phyloP scores from a whole-genome alignment of 2,329 filamentous ascomycete genomes.

The Colletotrichum tanaceti region DNA sequence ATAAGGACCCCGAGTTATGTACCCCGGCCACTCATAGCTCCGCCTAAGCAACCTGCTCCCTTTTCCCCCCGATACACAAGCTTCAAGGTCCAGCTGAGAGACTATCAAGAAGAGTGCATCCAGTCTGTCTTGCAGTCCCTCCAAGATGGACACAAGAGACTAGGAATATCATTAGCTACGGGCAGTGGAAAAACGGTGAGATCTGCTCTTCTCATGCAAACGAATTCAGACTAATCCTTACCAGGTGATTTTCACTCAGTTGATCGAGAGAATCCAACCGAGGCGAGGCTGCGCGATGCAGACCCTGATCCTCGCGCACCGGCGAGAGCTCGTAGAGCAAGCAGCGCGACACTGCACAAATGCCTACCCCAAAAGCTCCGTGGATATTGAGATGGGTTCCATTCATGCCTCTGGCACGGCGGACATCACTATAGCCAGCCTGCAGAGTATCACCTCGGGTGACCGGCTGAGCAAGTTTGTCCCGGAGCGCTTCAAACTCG shows the following conservation, averaged over 20 bases:
- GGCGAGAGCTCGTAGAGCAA: slow-evolving; percentile 93
- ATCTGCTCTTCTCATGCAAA: slow-evolving; percentile 30
- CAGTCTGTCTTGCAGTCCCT: slow-evolving; percentile 80
- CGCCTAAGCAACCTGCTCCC: not conserved
- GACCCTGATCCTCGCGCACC: slow-evolving; percentile 91
- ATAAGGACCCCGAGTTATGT: not conserved
- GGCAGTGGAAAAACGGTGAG: slow-evolving; percentile 86
- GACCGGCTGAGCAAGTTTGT: slow-evolving; percentile 86
- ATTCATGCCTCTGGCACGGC: slow-evolving; percentile 80
- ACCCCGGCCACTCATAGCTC: not conserved
- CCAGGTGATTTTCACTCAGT: slow-evolving; percentile 93
- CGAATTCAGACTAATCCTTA: not conserved
- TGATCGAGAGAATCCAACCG: slow-evolving; percentile 81
- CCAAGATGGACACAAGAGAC: slow-evolving; percentile 76
- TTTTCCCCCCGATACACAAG: slow-evolving; percentile 15
- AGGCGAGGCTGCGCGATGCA: slow-evolving; percentile 70
- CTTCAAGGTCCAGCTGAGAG: slow-evolving; percentile 70
- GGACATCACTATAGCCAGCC: slow-evolving; percentile 93
- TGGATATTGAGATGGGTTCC: slow-evolving; percentile 93
- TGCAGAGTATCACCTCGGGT: slow-evolving; percentile 83
- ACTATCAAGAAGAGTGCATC: slow-evolving; percentile 94
- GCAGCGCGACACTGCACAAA: slow-evolving; percentile 85
- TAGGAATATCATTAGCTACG: slow-evolving; percentile 88
- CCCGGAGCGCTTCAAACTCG: slow-evolving; percentile 82
- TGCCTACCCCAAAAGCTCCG: slow-evolving; percentile 81